Percentiles rank a stretch among this genome's conserved stretches.
These are phyloP conservation scores for Collybia mongolica DNA, from an alignment of 768 basidiomycete species.

Conservation along the genomic window DNA sequence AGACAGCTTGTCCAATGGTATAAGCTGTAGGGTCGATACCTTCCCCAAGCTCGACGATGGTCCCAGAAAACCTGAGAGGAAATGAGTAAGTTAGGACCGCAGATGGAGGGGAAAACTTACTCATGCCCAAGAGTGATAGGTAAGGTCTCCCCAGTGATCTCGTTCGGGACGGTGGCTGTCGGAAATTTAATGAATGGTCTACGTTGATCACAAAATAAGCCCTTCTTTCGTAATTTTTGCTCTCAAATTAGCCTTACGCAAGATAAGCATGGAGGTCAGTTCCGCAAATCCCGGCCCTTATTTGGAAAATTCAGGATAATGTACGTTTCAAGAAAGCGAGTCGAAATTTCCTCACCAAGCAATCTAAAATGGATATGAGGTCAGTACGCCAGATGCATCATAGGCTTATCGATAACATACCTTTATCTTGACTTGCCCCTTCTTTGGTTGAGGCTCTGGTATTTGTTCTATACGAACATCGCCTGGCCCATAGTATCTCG, in stretches of 20 bases:
- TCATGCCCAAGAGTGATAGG: slow-evolving; percentile 45
- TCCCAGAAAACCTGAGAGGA: slow-evolving; percentile 26
- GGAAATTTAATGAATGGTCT: slow-evolving; percentile 22
- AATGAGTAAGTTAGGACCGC: not conserved
- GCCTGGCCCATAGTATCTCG: slow-evolving; percentile 38
- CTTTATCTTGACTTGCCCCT: slow-evolving; percentile 40
- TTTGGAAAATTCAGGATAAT: no score
- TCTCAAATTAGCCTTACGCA: no score
- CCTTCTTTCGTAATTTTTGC: no score
- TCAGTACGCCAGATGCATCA: not conserved
- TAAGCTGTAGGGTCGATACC: slow-evolving; percentile 27
- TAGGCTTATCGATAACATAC: slow-evolving; percentile 14
- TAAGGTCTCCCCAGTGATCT: slow-evolving; percentile 32
- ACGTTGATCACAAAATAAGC: no score
- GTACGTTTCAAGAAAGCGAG: no score
- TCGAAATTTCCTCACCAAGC: not conserved
- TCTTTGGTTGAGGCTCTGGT: slow-evolving; percentile 28
- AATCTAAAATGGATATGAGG: not conserved
- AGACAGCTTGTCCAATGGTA: slow-evolving; percentile 23
- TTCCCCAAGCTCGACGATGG: slow-evolving; percentile 26
- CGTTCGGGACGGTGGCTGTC: slow-evolving; percentile 28
- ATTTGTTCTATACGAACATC: slow-evolving; percentile 41
- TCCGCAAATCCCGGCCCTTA: no score
- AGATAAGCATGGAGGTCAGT: no score
- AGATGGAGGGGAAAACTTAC: slow-evolving; percentile 17